These are phyloP conservation scores for Melastoma candidum DNA, from an alignment of 441 rosid species.

Conservation along the genomic window DNA sequence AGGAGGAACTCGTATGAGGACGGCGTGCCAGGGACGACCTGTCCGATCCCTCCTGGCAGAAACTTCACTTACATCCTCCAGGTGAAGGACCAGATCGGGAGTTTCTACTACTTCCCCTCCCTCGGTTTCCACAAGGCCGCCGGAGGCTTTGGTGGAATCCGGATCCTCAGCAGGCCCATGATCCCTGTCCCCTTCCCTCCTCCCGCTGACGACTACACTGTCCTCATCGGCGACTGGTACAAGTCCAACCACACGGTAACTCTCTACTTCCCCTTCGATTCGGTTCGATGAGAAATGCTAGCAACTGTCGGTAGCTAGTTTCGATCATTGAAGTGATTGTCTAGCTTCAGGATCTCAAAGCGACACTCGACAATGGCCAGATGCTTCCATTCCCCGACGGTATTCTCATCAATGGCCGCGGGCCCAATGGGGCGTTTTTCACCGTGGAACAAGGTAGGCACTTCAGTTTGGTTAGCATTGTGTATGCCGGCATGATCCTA, in stretches of 20 bases:
- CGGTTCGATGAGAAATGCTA: too few species aligned
- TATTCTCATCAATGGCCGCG: constrained; percentile 13
- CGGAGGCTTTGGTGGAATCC: constrained; percentile 79
- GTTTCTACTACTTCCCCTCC: constrained; percentile 84
- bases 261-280: neutral
- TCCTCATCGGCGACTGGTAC: constrained; percentile 19
- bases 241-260: constrained; percentile 20
- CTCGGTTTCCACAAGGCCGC: constrained; percentile 91
- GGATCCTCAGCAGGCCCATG: constrained; percentile 18
- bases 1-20: constrained; percentile 77
- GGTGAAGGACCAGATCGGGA: constrained; percentile 90
- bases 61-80: constrained; percentile 83
- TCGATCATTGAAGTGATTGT: too few species aligned
- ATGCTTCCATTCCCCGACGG: constrained; percentile 4
- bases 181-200: constrained; percentile 17
- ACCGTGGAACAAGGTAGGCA: constrained; percentile 13
- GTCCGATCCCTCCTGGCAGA: constrained; percentile 79
- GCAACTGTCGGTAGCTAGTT: too few species aligned
- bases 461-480: neutral
- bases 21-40: constrained; percentile 78
- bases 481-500: too few species aligned
- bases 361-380: too few species aligned
- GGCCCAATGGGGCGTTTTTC: constrained; percentile 12
- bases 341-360: too few species aligned
- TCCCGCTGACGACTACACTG: constrained; percentile 14